Conservation (phyloP, 768 basidiomycete genomes). For the Xerocomellus dryophilus region DNA sequence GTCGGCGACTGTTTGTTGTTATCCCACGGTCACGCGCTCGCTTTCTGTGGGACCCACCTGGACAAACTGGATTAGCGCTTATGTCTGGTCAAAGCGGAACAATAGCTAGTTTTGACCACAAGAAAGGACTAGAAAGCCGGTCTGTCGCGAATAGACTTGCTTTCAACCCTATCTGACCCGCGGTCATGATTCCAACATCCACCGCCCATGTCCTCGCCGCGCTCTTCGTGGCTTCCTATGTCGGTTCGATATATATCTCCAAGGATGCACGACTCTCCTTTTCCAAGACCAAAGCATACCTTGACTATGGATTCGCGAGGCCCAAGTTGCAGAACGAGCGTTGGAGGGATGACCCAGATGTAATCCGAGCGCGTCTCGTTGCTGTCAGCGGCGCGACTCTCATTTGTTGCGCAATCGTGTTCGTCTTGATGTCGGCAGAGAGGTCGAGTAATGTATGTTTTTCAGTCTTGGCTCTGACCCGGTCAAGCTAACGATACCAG, state of each 20-base stretch:
- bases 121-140: conserved; percentile 8
- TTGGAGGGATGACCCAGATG: conserved; percentile 80
- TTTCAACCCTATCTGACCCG: background rate
- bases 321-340: conserved; percentile 41
- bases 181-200: conserved; percentile 27
- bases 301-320: conserved; percentile 27
- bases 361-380: conserved; percentile 74
- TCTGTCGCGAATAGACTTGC: conserved; percentile 5
- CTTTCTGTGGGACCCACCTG: conserved; percentile 5
- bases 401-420: conserved; percentile 52
- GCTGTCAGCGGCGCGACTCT: conserved; percentile 66
- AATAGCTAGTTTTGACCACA: conserved; percentile 15
- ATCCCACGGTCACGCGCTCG: conserved; percentile 18
- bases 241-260: conserved; percentile 78
- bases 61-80: background rate
- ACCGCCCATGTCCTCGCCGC: conserved; percentile 55
- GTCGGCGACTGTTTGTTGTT: conserved; percentile 14
- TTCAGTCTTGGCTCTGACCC: background rate
- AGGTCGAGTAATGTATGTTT: conserved; percentile 10
- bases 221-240: conserved; percentile 64
- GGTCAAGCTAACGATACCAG: conserved; percentile 14
- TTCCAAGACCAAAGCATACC: conserved; percentile 29
- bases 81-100: conserved; percentile 4
- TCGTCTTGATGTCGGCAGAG: conserved; percentile 37
- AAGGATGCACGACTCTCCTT: conserved; percentile 60